Base-by-base conservation (phyloP, 371 early-diverging fungal species). In the Massospora cicadina region DNA sequence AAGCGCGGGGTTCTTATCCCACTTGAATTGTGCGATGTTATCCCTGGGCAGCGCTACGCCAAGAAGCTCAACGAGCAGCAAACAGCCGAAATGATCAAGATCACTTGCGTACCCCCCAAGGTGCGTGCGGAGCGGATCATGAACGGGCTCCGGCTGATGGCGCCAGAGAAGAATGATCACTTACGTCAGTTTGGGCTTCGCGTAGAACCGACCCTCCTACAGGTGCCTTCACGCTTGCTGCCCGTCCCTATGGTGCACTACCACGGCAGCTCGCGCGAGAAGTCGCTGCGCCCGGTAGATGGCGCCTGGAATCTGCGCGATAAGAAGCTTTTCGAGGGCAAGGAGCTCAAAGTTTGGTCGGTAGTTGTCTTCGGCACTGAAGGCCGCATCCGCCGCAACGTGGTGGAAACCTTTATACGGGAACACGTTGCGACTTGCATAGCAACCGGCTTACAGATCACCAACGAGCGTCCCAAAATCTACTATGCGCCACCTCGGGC, bases 261-360 rank as follows among this genome's bases (percentile, higher is more conserved):
- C 65, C n/a, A 2, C 17, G 78, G 85, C 62, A 70, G 66, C 3
- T 62, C 73, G 33, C 74, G 75, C 1, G 73, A 80, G 43, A 86
- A 88, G 25, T 77, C 85, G 30, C 71, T 90, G 55, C 73, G 76
- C n/a, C 95, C 97, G 12, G 69, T 74, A 23, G 80, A 78, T 65
- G 97, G 95, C 31, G 84, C 86, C 12, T 97, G 96, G 97, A 93
- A 95, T 72, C 75, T 97, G 67, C 78, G 84, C 64, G 88, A 86
- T 66, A 90, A 91, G 75, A 87, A 84, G 75, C 80, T 90, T 1
- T 81, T 79, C 26, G 76, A 78, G 28, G 90, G 90, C 31, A 86
- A 82, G 13, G 79, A 78, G 12, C 79, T 94, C 28, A 77, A 81
- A 23, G 84, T 85, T 26, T 93, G 94, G 95, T 76, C 81, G 24